Percentiles rank a stretch among this genome's conserved stretches.
Conservation (phyloP, 164 flowering plant species). For the Santalum album region DNA sequence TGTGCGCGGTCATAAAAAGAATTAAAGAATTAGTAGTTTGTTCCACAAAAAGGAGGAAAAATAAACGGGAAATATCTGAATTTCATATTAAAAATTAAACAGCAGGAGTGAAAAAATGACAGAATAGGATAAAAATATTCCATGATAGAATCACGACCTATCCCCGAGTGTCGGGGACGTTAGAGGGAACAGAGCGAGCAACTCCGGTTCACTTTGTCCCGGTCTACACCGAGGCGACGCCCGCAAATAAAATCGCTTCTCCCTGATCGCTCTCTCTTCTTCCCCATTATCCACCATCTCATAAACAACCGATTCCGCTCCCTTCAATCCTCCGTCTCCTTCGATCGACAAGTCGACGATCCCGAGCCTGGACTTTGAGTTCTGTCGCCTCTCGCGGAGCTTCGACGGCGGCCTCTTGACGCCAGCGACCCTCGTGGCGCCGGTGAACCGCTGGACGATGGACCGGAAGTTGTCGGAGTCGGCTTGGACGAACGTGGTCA, state of each 20-base stretch:
- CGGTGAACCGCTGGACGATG: constrained; percentile 71
- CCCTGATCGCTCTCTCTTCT: constrained; percentile 60
- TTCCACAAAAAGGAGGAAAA: no score
- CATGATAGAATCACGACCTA: neutral
- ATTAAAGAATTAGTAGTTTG: no score
- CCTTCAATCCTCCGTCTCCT: constrained; percentile 22
- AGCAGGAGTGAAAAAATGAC: no score
- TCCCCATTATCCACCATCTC: no score
- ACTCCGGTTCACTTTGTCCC: constrained; percentile 35
- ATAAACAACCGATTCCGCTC: constrained; percentile 7
- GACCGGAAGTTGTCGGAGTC: constrained; percentile 52
- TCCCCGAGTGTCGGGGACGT: neutral
- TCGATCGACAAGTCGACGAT: no score
- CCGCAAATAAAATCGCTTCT: constrained; percentile 58
- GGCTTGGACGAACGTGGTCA: constrained; percentile 56
- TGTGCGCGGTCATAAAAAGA: no score
- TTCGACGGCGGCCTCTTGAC: constrained; percentile 30
- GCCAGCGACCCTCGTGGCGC: constrained; percentile 18
- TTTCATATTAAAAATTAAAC: no score
- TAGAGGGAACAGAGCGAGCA: constrained; percentile 42
- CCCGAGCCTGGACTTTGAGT: constrained; percentile 45
- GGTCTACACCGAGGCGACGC: constrained; percentile 46
- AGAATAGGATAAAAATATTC: no score
- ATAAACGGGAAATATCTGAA: no score
- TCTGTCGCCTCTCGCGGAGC: constrained; percentile 70